Conservation (phyloP, 108 stramenopile species). For the Nitzschia palea region DNA sequence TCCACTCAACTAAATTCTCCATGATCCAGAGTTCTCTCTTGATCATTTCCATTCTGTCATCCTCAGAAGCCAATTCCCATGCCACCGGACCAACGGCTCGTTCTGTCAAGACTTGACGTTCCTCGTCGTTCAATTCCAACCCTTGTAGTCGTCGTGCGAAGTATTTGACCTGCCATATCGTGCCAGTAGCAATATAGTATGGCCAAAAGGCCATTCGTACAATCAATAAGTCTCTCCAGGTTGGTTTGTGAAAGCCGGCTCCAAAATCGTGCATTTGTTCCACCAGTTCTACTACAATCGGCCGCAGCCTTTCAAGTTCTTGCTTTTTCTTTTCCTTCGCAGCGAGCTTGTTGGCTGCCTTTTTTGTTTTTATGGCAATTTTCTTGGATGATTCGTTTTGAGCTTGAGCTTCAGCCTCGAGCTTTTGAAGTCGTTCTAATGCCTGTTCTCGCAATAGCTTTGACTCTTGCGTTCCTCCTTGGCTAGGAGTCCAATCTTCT, state of each 20-base stretch:
- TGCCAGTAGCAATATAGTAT: conserved; percentile 39
- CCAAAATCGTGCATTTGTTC: conserved; percentile 85
- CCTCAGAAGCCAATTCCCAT: conserved; percentile 71
- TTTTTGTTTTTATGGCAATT: conserved; percentile 41
- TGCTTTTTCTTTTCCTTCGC: conserved; percentile 67
- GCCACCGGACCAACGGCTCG: conserved; percentile 77
- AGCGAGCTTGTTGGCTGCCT: conserved; percentile 54
- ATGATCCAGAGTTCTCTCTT: conserved; percentile 76
- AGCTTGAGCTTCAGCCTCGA: conserved; percentile 3
- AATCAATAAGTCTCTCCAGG: conserved; percentile 75
- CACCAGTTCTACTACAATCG: conserved; percentile 69
- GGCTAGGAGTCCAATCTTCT: conserved; percentile 70
- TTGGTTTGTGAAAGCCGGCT: conserved; percentile 86
- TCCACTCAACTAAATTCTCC: conserved; percentile 72
- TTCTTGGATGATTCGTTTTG: conserved; percentile 8
- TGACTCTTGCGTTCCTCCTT: conserved; percentile 77
- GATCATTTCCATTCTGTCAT: conserved; percentile 63
- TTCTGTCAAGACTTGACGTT: conserved; percentile 69
- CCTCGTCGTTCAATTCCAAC: conserved; percentile 66
- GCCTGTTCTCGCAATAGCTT: conserved; percentile 74
- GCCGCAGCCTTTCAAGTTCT: conserved; percentile 59
- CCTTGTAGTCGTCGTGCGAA: conserved; percentile 51
- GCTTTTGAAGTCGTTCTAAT: conserved; percentile 23
- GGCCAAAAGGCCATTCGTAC: conserved; percentile 65
- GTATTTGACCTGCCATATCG: conserved; percentile 67